phyloP scores from a whole-genome alignment of 116 monocot species.

The Papilionanthe hybrid region DNA sequence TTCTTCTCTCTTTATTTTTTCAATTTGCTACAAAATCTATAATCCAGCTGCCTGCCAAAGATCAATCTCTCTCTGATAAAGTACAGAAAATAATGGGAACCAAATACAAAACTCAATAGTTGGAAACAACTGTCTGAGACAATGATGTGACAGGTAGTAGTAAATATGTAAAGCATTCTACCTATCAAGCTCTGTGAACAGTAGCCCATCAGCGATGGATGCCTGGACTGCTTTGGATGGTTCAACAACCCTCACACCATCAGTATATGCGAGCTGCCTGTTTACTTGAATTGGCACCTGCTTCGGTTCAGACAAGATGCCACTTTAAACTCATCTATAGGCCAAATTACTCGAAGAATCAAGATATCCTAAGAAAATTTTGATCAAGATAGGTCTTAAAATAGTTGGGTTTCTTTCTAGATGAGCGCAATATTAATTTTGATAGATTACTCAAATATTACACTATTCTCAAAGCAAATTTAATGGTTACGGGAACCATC shows the following conservation, averaged over 20 bases:
- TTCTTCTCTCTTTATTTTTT: background rate
- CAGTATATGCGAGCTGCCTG: conserved; percentile 58
- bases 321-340: background rate
- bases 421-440: too few species aligned
- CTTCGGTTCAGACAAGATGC: background rate
- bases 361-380: too few species aligned
- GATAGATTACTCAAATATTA: too few species aligned
- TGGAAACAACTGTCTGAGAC: background rate
- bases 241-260: conserved; percentile 80
- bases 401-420: too few species aligned
- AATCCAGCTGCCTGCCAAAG: background rate
- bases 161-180: conserved; percentile 14
- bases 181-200: conserved; percentile 68
- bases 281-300: conserved; percentile 97
- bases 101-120: background rate
- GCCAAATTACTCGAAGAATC: background rate
- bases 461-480: too few species aligned
- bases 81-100: background rate
- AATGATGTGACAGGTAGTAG: background rate
- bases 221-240: conserved; percentile 33
- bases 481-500: too few species aligned
- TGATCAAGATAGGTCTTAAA: too few species aligned
- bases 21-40: background rate
- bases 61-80: background rate
- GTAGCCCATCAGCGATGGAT: conserved; percentile 39